A percentile compares a stretch with the other conserved stretches of the same genome.
Conservation (phyloP, 2,329 filamentous ascomycete genomes). For the Calonectria hawksworthii region DNA sequence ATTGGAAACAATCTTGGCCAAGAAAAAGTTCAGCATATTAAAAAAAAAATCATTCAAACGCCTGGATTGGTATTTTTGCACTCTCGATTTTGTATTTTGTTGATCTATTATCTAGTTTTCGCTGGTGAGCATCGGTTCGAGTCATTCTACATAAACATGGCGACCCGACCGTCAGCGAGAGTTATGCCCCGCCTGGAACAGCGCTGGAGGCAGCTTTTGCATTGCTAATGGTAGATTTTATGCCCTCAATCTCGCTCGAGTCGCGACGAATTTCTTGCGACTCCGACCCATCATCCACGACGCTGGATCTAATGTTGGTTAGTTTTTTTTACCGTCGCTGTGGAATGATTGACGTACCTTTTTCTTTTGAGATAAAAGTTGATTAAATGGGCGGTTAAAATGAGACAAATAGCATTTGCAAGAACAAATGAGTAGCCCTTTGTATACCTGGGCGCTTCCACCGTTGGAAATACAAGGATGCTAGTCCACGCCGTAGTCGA, state of each 20-base stretch:
- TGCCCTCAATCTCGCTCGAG: not conserved
- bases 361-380: not conserved
- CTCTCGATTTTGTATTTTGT: not conserved
- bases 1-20: not conserved
- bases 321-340: not conserved
- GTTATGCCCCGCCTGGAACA: not conserved
- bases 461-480: slow-evolving; percentile 63
- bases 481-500: slow-evolving; percentile 70
- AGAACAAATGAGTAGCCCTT: slow-evolving; percentile 53
- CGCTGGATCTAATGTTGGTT: not conserved
- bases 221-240: not conserved
- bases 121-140: not conserved
- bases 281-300: not conserved
- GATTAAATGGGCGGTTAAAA: not conserved
- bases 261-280: not conserved
- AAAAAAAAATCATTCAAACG: not conserved
- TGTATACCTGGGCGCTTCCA: slow-evolving; percentile 57
- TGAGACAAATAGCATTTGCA: not conserved
- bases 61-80: not conserved
- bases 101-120: not conserved
- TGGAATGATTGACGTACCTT: not conserved
- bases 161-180: not conserved
- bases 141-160: not conserved
- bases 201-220: not conserved
- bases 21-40: not conserved